These are phyloP conservation scores for Macrophomina tecta DNA, from an alignment of 2,329 filamentous ascomycete species.

Conservation along the genomic window DNA sequence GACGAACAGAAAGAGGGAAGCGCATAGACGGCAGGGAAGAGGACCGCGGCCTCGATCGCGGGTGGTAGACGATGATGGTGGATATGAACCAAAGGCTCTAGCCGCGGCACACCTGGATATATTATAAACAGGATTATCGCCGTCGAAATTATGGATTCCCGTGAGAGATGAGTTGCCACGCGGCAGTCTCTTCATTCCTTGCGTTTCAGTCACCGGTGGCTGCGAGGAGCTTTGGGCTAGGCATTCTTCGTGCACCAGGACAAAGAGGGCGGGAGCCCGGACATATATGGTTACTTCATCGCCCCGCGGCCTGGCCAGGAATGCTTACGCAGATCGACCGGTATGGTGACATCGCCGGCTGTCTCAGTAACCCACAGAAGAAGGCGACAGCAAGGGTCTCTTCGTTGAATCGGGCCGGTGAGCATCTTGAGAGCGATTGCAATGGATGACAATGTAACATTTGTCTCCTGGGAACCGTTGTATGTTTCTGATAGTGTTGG, in stretches of 20 bases:
- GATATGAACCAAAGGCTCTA: slow-evolving; percentile 22
- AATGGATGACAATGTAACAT: slow-evolving; percentile 6
- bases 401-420: background rate
- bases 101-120: slow-evolving; percentile 16
- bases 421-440: background rate
- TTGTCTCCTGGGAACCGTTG: slow-evolving; percentile 2
- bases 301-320: slow-evolving; percentile 28
- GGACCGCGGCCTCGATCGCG: background rate
- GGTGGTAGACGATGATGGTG: background rate
- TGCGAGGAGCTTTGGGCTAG: slow-evolving; percentile 32
- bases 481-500: background rate
- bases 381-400: background rate
- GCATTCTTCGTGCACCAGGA: slow-evolving; percentile 37
- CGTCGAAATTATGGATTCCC: slow-evolving; percentile 29
- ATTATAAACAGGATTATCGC: slow-evolving; percentile 26
- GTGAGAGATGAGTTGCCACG: slow-evolving; percentile 33
- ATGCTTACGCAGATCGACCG: slow-evolving; percentile 30
- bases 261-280: slow-evolving; percentile 26
- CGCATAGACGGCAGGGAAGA: slow-evolving; percentile 3
- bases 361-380: slow-evolving; percentile 9
- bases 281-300: slow-evolving; percentile 23
- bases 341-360: slow-evolving; percentile 19
- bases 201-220: slow-evolving; percentile 31
- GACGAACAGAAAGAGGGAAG: slow-evolving; percentile 9
- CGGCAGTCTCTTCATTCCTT: slow-evolving; percentile 40